phyloP scores from a whole-genome alignment of 768 basidiomycete genomes.

The Ramaria sp. region DNA sequence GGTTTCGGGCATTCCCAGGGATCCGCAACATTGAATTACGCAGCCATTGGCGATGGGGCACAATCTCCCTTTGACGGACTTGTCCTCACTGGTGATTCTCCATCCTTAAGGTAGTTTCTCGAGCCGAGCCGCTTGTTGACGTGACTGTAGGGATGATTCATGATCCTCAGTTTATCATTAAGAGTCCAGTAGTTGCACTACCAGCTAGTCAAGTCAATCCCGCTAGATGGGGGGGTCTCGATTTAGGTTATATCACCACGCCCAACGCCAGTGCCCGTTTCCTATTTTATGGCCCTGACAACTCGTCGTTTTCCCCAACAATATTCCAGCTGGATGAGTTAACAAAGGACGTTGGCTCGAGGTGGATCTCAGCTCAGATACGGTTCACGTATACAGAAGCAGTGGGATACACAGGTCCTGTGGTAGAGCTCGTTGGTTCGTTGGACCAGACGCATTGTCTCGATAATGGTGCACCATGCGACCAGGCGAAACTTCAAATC shows the following conservation, averaged over 20 bases:
- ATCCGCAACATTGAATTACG: background rate
- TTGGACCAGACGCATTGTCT: slow-evolving; percentile 7
- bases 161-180: background rate
- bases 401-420: background rate
- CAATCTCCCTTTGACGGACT: slow-evolving; percentile 3
- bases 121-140: background rate
- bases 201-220: slow-evolving; percentile 3
- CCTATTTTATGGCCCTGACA: slow-evolving; percentile 1
- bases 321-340: slow-evolving; percentile 6
- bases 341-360: slow-evolving; percentile 1
- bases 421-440: background rate
- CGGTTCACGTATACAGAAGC: background rate
- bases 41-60: slow-evolving; percentile 1
- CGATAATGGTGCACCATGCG: background rate
- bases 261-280: background rate
- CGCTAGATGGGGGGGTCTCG: background rate
- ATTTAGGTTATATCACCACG: slow-evolving; percentile 4
- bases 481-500: background rate
- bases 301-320: background rate
- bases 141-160: background rate
- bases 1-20: slow-evolving; percentile 4
- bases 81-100: slow-evolving; percentile 1
- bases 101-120: background rate
- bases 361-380: background rate
- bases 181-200: background rate